Conservation (phyloP, 2,329 filamentous ascomycete species). For the Penicillium sp. region DNA sequence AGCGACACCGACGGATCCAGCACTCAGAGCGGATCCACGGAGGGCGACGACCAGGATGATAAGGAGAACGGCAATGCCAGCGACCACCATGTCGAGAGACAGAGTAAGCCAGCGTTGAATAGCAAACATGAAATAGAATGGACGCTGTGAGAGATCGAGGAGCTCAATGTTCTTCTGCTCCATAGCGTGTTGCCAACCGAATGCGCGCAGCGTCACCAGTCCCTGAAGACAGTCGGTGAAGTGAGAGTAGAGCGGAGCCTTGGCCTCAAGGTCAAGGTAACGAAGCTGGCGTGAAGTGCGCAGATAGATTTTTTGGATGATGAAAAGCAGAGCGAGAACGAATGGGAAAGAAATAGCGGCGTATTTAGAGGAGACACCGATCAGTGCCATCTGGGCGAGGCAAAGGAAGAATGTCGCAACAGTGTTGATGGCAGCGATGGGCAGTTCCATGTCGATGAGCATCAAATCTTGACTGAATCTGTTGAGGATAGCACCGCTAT, state of each 20-base stretch:
- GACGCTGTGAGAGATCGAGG: slow-evolving; percentile 57
- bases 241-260: slow-evolving; percentile 59
- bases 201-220: slow-evolving; percentile 58
- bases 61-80: slow-evolving; percentile 50
- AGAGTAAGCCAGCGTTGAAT: slow-evolving; percentile 61
- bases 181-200: slow-evolving; percentile 53
- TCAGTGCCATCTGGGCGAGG: slow-evolving; percentile 52
- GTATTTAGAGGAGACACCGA: slow-evolving; percentile 51
- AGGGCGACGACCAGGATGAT: slow-evolving; percentile 52
- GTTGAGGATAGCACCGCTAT: slow-evolving; percentile 45
- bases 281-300: slow-evolving; percentile 62
- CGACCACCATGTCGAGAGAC: slow-evolving; percentile 53
- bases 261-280: slow-evolving; percentile 62
- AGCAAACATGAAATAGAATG: slow-evolving; percentile 59
- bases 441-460: slow-evolving; percentile 48
- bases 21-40: slow-evolving; percentile 42
- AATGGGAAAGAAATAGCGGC: slow-evolving; percentile 55
- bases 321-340: slow-evolving; percentile 49
- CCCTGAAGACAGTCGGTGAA: slow-evolving; percentile 61
- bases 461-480: slow-evolving; percentile 49
- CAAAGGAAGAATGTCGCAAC: slow-evolving; percentile 35
- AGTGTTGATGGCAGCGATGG: slow-evolving; percentile 43
- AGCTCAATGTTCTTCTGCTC: slow-evolving; percentile 49
- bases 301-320: slow-evolving; percentile 60
- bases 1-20: slow-evolving; percentile 55